Percentiles rank a stretch among this genome's conserved stretches.
phyloP scores from a whole-genome alignment of 2,329 filamentous ascomycete species.

The Neofusicoccum umdonicola region DNA sequence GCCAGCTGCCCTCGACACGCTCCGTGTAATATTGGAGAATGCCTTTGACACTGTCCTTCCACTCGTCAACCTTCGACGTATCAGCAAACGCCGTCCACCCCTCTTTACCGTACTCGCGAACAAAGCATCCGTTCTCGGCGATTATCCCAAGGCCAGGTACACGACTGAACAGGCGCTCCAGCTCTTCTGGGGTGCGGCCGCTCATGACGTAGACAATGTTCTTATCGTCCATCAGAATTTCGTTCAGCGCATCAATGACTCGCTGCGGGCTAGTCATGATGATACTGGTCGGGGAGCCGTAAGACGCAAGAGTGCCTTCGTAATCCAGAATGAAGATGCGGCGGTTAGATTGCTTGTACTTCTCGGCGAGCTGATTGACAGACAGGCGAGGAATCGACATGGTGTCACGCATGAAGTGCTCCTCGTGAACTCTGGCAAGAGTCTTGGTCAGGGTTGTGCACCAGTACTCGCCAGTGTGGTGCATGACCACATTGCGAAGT shows the following conservation, averaged over 20 bases:
- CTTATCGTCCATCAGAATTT: slow-evolving; percentile 72
- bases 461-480: slow-evolving; percentile 85
- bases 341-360: slow-evolving; percentile 64
- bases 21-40: slow-evolving; percentile 90
- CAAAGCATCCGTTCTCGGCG: slow-evolving; percentile 90
- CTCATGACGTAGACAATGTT: slow-evolving; percentile 96
- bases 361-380: slow-evolving; percentile 59
- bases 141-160: slow-evolving; percentile 85
- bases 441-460: slow-evolving; percentile 70
- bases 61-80: slow-evolving; percentile 64
- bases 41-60: slow-evolving; percentile 79
- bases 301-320: slow-evolving; percentile 86
- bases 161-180: slow-evolving; percentile 80
- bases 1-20: slow-evolving; percentile 79
- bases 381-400: slow-evolving; percentile 84
- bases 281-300: slow-evolving; percentile 79
- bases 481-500: slow-evolving; percentile 69
- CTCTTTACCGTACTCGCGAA: slow-evolving; percentile 65
- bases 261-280: slow-evolving; percentile 84
- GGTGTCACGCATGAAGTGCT: slow-evolving; percentile 81
- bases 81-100: slow-evolving; percentile 80
- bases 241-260: slow-evolving; percentile 77
- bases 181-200: slow-evolving; percentile 78
- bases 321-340: slow-evolving; percentile 90
- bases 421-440: slow-evolving; percentile 73